phyloP scores from a whole-genome alignment of 2,329 filamentous ascomycete species.

The Chaetomiaceae sp. region DNA sequence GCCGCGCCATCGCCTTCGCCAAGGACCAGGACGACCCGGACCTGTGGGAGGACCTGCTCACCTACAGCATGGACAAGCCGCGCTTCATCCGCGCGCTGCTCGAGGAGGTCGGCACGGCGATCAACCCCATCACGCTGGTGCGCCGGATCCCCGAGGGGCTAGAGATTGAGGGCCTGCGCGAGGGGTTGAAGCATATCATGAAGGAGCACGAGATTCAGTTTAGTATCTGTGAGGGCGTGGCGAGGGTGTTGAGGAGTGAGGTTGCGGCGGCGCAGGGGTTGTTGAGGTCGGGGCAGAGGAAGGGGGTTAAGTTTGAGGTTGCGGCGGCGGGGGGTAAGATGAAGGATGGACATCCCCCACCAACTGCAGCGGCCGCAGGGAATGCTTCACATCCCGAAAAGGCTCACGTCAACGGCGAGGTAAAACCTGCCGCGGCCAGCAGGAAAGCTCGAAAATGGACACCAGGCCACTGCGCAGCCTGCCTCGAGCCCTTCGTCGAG shows the following conservation, averaged over 20 bases:
- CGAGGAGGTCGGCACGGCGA: constrained; percentile 88
- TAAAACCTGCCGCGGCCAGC: constrained; percentile 1
- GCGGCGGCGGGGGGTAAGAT: constrained; percentile 26
- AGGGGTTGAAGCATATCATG: constrained; percentile 85
- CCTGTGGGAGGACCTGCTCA: constrained; percentile 89
- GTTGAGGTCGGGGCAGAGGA: constrained; percentile 72
- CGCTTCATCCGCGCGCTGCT: constrained; percentile 88
- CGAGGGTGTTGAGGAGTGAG: constrained; percentile 79
- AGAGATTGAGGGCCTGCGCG: constrained; percentile 83
- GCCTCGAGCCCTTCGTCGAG: constrained; percentile 52
- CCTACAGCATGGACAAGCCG: constrained; percentile 97
- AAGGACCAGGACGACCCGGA: constrained; percentile 90
- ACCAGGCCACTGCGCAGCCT: constrained; percentile 57
- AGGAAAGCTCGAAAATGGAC: constrained; percentile 35
- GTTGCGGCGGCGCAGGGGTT: constrained; percentile 79
- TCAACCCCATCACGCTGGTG: constrained; percentile 87
- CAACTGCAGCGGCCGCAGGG: not conserved
- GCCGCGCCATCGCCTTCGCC: constrained; percentile 88
- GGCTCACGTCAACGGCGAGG: not conserved
- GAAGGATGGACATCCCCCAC: not conserved
- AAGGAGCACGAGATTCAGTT: constrained; percentile 94
- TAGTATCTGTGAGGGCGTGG: constrained; percentile 86
- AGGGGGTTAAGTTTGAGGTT: constrained; percentile 86
- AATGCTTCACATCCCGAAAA: not conserved
- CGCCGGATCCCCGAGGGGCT: constrained; percentile 87